Conservation (phyloP, 2,329 filamentous ascomycete species). For the Tolypocladium inflatum region DNA sequence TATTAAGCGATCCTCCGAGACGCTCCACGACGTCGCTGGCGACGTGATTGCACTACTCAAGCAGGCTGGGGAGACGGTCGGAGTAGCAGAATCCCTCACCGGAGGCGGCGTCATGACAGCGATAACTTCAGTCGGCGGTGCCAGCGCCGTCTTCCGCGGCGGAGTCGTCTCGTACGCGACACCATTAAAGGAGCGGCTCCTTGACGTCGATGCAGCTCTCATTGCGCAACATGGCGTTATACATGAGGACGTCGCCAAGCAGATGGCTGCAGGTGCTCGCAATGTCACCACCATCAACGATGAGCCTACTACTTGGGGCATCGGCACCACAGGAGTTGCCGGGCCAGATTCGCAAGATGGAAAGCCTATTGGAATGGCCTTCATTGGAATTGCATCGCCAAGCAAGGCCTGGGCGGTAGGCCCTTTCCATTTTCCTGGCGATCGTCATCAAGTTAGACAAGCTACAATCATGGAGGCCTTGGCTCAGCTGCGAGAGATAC, state of each 20-base stretch:
- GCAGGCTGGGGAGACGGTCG: conserved; percentile 13
- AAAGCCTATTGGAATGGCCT: neutral
- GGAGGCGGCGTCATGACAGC: conserved; percentile 20
- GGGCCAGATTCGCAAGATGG: neutral
- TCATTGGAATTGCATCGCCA: neutral
- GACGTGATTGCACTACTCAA: neutral
- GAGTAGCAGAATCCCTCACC: conserved; percentile 22
- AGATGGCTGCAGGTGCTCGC: neutral
- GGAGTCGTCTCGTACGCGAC: conserved; percentile 23
- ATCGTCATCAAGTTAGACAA: neutral
- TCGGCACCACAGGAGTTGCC: neutral
- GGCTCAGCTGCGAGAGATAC: neutral
- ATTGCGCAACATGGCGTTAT: neutral
- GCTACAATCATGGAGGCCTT: neutral
- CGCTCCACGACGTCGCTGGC: neutral
- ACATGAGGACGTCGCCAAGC: neutral
- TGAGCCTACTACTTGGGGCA: neutral
- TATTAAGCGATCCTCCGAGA: neutral
- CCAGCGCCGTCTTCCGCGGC: conserved; percentile 20
- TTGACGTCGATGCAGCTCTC: conserved; percentile 4
- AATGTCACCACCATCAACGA: neutral
- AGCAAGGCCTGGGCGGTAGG: neutral
- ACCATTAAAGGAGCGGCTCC: conserved; percentile 15
- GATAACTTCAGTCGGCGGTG: conserved; percentile 18
- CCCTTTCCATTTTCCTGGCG: neutral